phyloP scores from a whole-genome alignment of 805 yeast species.

The Cyberlindnera mycetangii region DNA sequence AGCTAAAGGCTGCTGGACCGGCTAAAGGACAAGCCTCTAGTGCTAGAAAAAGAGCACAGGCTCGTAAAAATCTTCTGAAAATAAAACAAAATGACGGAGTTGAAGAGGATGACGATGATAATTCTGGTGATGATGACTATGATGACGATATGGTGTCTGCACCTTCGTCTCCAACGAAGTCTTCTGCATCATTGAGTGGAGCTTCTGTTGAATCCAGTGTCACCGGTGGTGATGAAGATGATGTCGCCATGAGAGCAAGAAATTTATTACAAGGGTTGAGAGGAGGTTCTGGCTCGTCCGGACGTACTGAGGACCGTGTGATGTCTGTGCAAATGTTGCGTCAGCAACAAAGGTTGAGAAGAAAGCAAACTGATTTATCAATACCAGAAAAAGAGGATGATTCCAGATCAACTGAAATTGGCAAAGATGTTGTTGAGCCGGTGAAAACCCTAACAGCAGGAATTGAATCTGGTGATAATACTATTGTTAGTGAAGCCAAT shows the following conservation, averaged over 20 bases:
- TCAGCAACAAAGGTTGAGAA: slow-evolving; percentile 36
- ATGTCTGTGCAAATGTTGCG: slow-evolving; percentile 43
- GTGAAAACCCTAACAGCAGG: not conserved
- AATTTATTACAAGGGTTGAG: slow-evolving; percentile 60
- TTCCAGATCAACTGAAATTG: not conserved
- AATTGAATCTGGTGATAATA: slow-evolving; percentile 1
- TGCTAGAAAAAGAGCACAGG: slow-evolving; percentile 77
- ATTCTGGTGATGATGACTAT: slow-evolving; percentile 18
- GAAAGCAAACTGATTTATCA: slow-evolving; percentile 18
- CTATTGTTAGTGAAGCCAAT: slow-evolving; percentile 1
- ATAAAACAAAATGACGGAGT: slow-evolving; percentile 24
- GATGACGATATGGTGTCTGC: slow-evolving; percentile 10
- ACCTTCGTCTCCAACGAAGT: slow-evolving; percentile 20
- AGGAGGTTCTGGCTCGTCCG: slow-evolving; percentile 21
- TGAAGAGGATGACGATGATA: slow-evolving; percentile 16
- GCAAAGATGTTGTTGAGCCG: not conserved
- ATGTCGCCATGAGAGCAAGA: slow-evolving; percentile 60
- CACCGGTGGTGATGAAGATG: slow-evolving; percentile 32
- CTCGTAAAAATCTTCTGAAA: slow-evolving; percentile 58
- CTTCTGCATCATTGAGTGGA: not conserved
- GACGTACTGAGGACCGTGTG: slow-evolving; percentile 30
- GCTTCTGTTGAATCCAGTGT: slow-evolving; percentile 1
- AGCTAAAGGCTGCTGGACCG: slow-evolving; percentile 83
- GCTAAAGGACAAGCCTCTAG: slow-evolving; percentile 71
- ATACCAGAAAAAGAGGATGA: slow-evolving; percentile 5